Conservation (phyloP, 2,329 filamentous ascomycete genomes). For the Alternaria hordeiaustralica region DNA sequence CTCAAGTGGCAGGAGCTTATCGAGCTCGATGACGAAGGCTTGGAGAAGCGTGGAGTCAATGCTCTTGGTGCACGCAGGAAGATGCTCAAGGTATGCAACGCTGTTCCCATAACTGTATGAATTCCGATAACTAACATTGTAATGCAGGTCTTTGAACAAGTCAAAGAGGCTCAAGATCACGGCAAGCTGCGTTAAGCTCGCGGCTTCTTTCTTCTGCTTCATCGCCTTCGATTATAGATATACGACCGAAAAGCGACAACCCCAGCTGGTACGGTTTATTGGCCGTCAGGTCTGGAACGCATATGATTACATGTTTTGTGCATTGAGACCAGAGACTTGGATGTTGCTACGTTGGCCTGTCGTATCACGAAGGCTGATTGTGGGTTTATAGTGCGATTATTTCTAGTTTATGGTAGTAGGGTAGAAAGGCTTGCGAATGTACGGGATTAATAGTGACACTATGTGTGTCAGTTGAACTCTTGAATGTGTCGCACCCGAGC, state of each 20-base stretch:
- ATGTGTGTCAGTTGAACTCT: background rate
- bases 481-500: background rate
- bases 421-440: constrained; percentile 3
- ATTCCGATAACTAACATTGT: constrained; percentile 37
- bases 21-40: constrained; percentile 87
- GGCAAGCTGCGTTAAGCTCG: constrained; percentile 48
- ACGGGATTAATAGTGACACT: constrained; percentile 1
- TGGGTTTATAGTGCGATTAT: constrained; percentile 10
- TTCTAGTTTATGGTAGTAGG: constrained; percentile 12
- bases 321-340: constrained; percentile 10
- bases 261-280: constrained; percentile 32
- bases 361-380: constrained; percentile 7
- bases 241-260: constrained; percentile 29
- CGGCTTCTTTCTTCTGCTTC: constrained; percentile 1
- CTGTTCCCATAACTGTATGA: background rate
- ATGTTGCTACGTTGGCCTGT: constrained; percentile 15
- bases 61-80: constrained; percentile 93
- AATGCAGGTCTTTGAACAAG: constrained; percentile 87
- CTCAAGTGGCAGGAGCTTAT: constrained; percentile 95
- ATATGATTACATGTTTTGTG: constrained; percentile 26
- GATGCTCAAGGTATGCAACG: constrained; percentile 83
- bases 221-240: constrained; percentile 23
- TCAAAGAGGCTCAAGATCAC: constrained; percentile 67
- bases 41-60: constrained; percentile 93
- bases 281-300: constrained; percentile 34